Conservation (phyloP, 2,329 filamentous ascomycete genomes). For the Aspergillaceae sp. region DNA sequence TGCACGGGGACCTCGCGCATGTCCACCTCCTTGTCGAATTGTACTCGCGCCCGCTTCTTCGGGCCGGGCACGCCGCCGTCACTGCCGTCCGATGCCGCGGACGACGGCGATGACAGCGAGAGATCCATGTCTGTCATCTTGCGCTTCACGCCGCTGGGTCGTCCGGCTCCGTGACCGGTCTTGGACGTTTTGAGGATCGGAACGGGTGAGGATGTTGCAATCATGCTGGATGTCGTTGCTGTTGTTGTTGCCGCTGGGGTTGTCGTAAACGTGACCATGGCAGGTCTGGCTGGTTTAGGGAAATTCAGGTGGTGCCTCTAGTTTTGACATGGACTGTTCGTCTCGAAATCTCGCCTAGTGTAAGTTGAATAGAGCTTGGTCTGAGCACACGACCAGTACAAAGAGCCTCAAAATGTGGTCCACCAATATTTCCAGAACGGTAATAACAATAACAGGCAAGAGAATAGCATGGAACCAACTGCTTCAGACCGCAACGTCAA, state of each 20-base stretch:
- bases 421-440: too few relatives aligned
- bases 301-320: neutral
- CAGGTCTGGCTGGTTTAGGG: neutral
- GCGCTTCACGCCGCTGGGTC: conserved; percentile 24
- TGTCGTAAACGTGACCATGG: conserved; percentile 29
- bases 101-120: conserved; percentile 23
- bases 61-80: conserved; percentile 20
- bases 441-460: too few relatives aligned
- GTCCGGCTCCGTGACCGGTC: conserved; percentile 2
- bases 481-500: too few relatives aligned
- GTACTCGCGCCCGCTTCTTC: conserved; percentile 36
- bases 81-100: conserved; percentile 18
- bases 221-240: conserved; percentile 24
- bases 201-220: conserved; percentile 22
- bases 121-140: conserved; percentile 30
- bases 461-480: too few relatives aligned
- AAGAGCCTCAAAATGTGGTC: too few relatives aligned
- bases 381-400: conserved; percentile 14
- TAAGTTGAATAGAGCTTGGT: conserved; percentile 5
- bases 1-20: conserved; percentile 18
- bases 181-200: conserved; percentile 33
- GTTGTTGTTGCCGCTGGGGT: conserved; percentile 19
- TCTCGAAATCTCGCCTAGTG: conserved; percentile 2
- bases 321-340: neutral
- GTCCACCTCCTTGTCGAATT: conserved; percentile 33